A percentile compares a stretch with the other conserved stretches of the same genome.
These are phyloP conservation scores for Globisporangium cystogenes DNA, from an alignment of 352 stramenopile genomes.

Conservation along the genomic window DNA sequence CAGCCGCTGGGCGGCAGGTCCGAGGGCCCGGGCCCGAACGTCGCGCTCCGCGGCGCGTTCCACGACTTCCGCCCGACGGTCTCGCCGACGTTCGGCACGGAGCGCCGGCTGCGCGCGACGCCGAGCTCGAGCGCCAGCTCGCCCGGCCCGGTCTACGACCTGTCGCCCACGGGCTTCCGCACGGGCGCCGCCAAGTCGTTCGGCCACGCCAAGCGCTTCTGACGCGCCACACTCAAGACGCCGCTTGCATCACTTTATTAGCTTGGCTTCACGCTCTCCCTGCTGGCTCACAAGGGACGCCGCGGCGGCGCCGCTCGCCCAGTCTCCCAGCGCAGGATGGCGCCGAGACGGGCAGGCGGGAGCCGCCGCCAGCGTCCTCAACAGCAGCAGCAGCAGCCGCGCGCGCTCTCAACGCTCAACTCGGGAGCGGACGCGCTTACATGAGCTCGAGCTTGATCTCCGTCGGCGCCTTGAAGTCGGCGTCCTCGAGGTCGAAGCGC, in stretches of 20 bases:
- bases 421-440: slow-evolving; percentile 29
- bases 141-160: slow-evolving; percentile 69
- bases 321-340: too few relatives aligned
- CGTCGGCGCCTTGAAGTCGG: slow-evolving; percentile 74
- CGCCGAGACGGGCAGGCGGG: too few relatives aligned
- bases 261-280: slow-evolving; percentile 5
- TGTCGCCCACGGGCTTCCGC: slow-evolving; percentile 51
- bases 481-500: slow-evolving; percentile 73
- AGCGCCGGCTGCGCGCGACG: slow-evolving; percentile 33
- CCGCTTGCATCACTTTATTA: slow-evolving; percentile 14
- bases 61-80: slow-evolving; percentile 32
- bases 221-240: neutral
- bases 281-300: too few relatives aligned
- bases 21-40: slow-evolving; percentile 55
- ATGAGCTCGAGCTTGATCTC: slow-evolving; percentile 85
- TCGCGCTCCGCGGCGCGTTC: slow-evolving; percentile 56
- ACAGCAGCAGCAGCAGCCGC: slow-evolving; percentile 1
- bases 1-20: slow-evolving; percentile 45
- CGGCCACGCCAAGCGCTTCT: slow-evolving; percentile 64
- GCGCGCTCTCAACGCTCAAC: neutral
- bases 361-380: too few relatives aligned
- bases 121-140: slow-evolving; percentile 18
- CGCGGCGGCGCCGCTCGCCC: too few relatives aligned
- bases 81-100: slow-evolving; percentile 69
- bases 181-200: slow-evolving; percentile 54